Percentiles rank a stretch among this genome's conserved stretches.
phyloP scores from a whole-genome alignment of 2,329 filamentous ascomycete genomes.

The Blastomyces parvus region DNA sequence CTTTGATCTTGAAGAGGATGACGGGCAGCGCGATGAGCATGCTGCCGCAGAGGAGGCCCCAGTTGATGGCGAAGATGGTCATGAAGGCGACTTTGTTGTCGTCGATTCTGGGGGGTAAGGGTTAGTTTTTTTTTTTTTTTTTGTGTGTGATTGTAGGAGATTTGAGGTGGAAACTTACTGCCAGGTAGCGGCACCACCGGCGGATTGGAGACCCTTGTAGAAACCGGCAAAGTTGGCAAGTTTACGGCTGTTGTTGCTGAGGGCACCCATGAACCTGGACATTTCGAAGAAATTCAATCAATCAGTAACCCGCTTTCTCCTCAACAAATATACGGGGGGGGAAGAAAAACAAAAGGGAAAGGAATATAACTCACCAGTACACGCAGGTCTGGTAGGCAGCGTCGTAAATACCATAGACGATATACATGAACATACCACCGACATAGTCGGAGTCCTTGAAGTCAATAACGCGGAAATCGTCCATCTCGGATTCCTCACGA shows the following conservation, averaged over 20 bases:
- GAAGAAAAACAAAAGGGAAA: neutral
- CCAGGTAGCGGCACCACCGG: constrained; percentile 57
- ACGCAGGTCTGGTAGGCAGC: constrained; percentile 81
- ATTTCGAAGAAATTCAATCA: neutral
- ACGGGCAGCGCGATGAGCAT: constrained; percentile 70
- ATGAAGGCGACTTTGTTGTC: constrained; percentile 53
- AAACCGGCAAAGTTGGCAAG: constrained; percentile 85
- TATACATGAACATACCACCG: constrained; percentile 78
- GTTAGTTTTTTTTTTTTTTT: neutral
- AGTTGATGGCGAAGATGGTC: constrained; percentile 63
- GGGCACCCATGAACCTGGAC: constrained; percentile 73
- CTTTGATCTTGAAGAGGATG: constrained; percentile 68
- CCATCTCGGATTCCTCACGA: constrained; percentile 29
- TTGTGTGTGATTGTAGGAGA: neutral
- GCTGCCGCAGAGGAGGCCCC: constrained; percentile 65
- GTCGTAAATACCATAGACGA: constrained; percentile 85
- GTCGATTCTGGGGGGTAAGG: constrained; percentile 43
- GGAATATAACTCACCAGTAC: constrained; percentile 57
- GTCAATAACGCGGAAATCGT: constrained; percentile 22
- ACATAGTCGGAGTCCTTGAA: constrained; percentile 51
- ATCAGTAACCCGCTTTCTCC: constrained; percentile 2
- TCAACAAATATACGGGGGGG: neutral
- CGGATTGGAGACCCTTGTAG: constrained; percentile 87
- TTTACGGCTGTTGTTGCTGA: constrained; percentile 87
- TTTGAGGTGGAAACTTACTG: constrained; percentile 24